Evolutionary conservation across 2,329 filamentous ascomycete genomes (phyloP).

Genomic region (Fusarium virguliforme): DNA sequence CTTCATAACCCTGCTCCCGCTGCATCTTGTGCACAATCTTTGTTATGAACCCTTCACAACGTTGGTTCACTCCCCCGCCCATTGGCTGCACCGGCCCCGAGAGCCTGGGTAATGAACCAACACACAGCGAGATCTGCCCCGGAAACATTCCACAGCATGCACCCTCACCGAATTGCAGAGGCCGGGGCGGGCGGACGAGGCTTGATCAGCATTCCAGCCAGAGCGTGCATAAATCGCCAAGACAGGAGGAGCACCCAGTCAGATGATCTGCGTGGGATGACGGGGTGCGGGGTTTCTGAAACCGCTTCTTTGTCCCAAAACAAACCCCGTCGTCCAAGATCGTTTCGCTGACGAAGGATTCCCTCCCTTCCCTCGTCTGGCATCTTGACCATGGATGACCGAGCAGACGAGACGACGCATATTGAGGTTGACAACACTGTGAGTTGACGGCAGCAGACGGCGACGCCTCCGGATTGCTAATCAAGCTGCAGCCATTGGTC

Average conservation of each 20-base stretch:
- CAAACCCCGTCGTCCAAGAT: neutral
- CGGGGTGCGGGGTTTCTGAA: constrained; percentile 11
- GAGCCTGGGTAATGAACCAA: constrained; percentile 6
- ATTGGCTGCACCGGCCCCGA: neutral
- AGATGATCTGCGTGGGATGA: constrained; percentile 8
- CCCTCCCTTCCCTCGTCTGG: neutral
- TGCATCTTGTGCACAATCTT: neutral
- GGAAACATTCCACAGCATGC: neutral
- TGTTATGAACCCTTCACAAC: constrained; percentile 1
- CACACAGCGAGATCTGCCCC: neutral
- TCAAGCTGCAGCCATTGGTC: constrained; percentile 10
- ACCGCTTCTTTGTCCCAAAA: constrained; percentile 8
- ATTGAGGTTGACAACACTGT: constrained; percentile 13
- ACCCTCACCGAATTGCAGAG: neutral
- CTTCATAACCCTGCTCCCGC: neutral
- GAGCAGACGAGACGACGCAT: neutral
- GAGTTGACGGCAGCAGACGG: neutral
- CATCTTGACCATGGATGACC: neutral
- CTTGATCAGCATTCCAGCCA: constrained; percentile 3
- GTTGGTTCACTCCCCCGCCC: neutral
- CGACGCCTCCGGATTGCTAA: neutral
- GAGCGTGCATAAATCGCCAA: constrained; percentile 9
- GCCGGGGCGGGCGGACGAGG: neutral
- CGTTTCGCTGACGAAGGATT: neutral
- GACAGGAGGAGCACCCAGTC: neutral